These are phyloP conservation scores for Tetramitus jugosus DNA, from an alignment of 208 protist genomes.

Conservation along the genomic window DNA sequence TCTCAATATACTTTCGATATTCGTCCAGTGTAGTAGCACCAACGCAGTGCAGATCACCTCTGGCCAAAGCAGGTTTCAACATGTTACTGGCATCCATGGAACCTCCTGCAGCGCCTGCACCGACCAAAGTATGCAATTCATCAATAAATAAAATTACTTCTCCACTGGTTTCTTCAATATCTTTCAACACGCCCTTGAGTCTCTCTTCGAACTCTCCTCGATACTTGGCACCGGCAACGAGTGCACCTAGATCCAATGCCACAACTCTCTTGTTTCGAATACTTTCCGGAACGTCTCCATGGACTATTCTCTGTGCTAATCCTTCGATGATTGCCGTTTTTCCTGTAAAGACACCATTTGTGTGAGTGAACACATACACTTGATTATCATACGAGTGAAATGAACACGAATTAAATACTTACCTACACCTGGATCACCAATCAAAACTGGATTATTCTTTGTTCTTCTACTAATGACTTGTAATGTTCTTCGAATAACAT, in stretches of 20 bases:
- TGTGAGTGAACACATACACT: too few species aligned
- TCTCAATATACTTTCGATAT: conserved; percentile 71
- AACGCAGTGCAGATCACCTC: conserved; percentile 62
- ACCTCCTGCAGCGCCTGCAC: conserved; percentile 44
- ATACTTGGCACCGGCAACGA: conserved; percentile 82
- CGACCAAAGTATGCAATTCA: conserved; percentile 82
- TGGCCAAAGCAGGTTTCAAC: conserved; percentile 74
- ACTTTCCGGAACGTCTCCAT: conserved; percentile 74
- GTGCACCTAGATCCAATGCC: conserved; percentile 31
- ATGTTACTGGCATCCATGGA: conserved; percentile 71
- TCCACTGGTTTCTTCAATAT: conserved; percentile 60
- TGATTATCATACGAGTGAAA: conserved; percentile 22
- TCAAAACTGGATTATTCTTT: conserved; percentile 89
- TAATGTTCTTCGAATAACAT: conserved; percentile 78
- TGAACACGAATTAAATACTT: conserved; percentile 4
- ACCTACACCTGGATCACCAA: conserved; percentile 49
- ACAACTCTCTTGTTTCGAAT: conserved; percentile 43
- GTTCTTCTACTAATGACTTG: conserved; percentile 54
- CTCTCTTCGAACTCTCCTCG: conserved; percentile 86
- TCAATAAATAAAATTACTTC: conserved; percentile 86
- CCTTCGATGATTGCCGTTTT: conserved; percentile 88
- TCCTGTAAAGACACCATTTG: too few species aligned
- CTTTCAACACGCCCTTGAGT: conserved; percentile 77
- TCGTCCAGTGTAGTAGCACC: conserved; percentile 76
- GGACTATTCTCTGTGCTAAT: conserved; percentile 78